Base-by-base conservation (phyloP, 148 eudicot genomes). In the Rhododendron simsii region DNA sequence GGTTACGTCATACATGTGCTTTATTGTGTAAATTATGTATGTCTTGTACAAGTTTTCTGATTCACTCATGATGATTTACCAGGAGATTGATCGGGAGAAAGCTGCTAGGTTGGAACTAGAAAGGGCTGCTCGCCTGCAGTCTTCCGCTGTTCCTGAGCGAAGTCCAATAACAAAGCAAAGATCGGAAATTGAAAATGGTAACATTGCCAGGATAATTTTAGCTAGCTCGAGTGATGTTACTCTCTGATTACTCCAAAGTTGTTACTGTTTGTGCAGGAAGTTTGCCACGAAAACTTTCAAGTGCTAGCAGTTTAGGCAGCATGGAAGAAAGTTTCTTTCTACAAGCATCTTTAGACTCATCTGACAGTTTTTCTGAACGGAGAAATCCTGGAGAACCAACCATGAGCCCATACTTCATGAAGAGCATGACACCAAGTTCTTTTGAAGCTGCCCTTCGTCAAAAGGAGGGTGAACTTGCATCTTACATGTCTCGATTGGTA, bases 391-490 rank as follows among this genome's bases (percentile, higher is more conserved):
- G 93, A 74, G 99, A 93, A 91, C 83, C 90, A 59, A 37, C 88
- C 82, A 88, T 91, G 92, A 95, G 88, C 81, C 96, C 99, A 11
- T 96, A 93, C 86, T 94, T 90, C 89, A 85, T 93, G 86, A 96
- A 91, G 88, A 96, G 94, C 90, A 91, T 93, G 94, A 94, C 94
- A 7, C 91, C 98, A 80, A 92, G 91, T 89, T 88, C 98, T 88
- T 96, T 94, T 90, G 98, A 96, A 92, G 93, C 97, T 86, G 88
- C 98, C 74, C 94, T 95, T 81, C 95, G 98, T 73, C 99, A 96
- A 85, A 96, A 95, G 89, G 99, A 96, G 91, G 99, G 99, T 81
- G 99, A 95, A 89, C 95, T 96, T 81, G 93, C 98, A 69, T 95
- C 98, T 48, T 96, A 95, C 84, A 94, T 94, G 91, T 95, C 98